Conservation (phyloP, 2,329 filamentous ascomycete genomes). For the Venturia pyrina region DNA sequence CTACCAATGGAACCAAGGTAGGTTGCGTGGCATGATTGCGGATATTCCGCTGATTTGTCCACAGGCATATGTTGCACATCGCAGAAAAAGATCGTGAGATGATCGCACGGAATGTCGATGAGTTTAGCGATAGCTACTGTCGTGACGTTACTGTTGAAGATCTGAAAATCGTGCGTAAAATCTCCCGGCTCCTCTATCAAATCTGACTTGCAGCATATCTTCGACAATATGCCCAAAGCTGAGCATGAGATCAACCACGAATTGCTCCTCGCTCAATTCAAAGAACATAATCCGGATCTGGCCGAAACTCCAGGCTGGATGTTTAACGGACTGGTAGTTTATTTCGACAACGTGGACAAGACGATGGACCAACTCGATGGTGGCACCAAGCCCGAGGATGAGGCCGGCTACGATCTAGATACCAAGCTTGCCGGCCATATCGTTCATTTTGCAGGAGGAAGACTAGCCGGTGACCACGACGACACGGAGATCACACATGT, state of each 20-base stretch:
- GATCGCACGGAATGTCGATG: slow-evolving; percentile 57
- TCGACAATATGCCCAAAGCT: slow-evolving; percentile 27
- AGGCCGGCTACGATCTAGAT: not conserved
- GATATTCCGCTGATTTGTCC: slow-evolving; percentile 31
- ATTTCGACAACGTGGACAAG: slow-evolving; percentile 27
- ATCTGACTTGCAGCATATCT: slow-evolving; percentile 18
- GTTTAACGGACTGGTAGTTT: slow-evolving; percentile 25
- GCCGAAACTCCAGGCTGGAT: slow-evolving; percentile 41
- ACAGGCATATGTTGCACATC: slow-evolving; percentile 63
- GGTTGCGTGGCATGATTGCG: not conserved
- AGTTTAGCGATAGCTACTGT: slow-evolving; percentile 73
- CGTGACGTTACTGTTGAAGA: slow-evolving; percentile 58
- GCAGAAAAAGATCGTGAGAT: slow-evolving; percentile 44
- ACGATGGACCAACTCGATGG: slow-evolving; percentile 21
- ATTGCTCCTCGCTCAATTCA: slow-evolving; percentile 44
- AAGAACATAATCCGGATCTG: slow-evolving; percentile 46
- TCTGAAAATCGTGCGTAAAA: slow-evolving; percentile 32
- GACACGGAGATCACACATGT: slow-evolving; percentile 60
- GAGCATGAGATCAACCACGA: slow-evolving; percentile 20
- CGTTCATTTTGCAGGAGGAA: slow-evolving; percentile 60
- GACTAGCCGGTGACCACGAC: slow-evolving; percentile 40
- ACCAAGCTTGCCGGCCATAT: slow-evolving; percentile 5
- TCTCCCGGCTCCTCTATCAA: not conserved
- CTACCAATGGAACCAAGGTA: slow-evolving; percentile 53
- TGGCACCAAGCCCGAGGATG: not conserved